Evolutionary conservation across 441 rosid species (phyloP), one percentile per base, ranked within the genome.

Genomic region (Populus hybrid): DNA sequence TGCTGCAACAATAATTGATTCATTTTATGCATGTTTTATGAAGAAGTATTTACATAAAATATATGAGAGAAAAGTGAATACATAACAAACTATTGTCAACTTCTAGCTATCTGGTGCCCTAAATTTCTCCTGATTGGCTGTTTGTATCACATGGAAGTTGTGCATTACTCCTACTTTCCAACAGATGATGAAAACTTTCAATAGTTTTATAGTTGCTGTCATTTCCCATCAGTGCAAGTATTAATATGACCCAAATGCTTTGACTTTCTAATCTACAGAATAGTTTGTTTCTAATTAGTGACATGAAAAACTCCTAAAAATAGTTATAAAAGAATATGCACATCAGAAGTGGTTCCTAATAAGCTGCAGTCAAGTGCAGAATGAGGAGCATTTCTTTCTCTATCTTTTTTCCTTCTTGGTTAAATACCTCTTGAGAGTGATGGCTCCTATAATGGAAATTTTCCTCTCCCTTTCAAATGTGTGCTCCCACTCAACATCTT

Each of bases 1-100:
- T 80, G 84, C 98, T 96, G 92, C 83, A 83, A 74, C 63, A 74
- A 82, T 65, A 65, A 68, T 23, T 70, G 4, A n/a, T 42, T 42
- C 4, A 29, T 11, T 7, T 42, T 42, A 42, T 42, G 14, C 50
- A 42, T 42, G 4, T 42, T 42, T 42, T 42, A 42, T 42, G 50
- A 42, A 29, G 31, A 29, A 42, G 50, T 11, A 42, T 42, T 42
- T 10, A 42, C 28, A 23, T 14, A 64, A 6, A 64, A 63, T 28
- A 9, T 8, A 40, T 18, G 24, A 24, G 33, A 40, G 4, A 42
- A 42, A 9, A 11, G 1, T 9, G 10, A 9, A 42, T 3, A 42
- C 3, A 29, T 29, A 3, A 29, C 4, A 29, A 29, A 11, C 4
- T 11, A 42, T 42, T 42, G 50, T 2, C 50, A 42, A 42, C 50